phyloP scores from a whole-genome alignment of 192 early-diverging fungal genomes.

The Dimargaris cristalligena region DNA sequence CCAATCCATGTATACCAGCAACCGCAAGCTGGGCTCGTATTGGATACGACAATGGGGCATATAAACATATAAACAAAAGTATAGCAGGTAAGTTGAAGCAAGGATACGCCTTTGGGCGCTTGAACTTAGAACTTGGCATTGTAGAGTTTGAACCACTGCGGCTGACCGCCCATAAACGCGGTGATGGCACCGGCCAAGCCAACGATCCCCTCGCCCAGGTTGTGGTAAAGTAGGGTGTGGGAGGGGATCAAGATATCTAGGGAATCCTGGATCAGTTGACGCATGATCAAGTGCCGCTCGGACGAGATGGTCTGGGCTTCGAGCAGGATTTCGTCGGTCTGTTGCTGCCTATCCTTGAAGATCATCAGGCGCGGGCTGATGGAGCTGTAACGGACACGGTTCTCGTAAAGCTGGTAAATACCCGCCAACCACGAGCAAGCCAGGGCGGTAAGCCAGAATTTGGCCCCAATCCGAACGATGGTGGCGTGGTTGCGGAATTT shows the following conservation, averaged over 20 bases:
- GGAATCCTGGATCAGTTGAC: conserved; percentile 17
- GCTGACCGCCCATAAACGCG: conserved; percentile 27
- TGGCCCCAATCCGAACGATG: conserved; percentile 18
- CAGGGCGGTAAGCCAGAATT: conserved; percentile 23
- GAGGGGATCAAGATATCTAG: conserved; percentile 29
- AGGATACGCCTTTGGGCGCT: neutral
- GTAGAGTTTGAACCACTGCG: conserved; percentile 6
- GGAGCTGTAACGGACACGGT: neutral
- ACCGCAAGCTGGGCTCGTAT: too few species aligned
- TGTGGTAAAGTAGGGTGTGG: conserved; percentile 23
- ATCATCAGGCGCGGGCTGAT: neutral
- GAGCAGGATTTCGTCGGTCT: conserved; percentile 17
- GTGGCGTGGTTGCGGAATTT: conserved; percentile 15
- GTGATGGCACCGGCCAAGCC: conserved; percentile 32
- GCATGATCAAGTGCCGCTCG: conserved; percentile 16
- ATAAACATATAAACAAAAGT: too few species aligned
- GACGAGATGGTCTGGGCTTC: conserved; percentile 17
- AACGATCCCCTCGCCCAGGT: conserved; percentile 30
- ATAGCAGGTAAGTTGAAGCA: too few species aligned
- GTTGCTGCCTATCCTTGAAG: conserved; percentile 17
- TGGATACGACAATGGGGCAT: too few species aligned
- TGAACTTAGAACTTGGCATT: neutral
- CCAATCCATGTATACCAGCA: too few species aligned
- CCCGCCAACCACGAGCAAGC: conserved; percentile 17
- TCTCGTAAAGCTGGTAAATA: conserved; percentile 18